Base-by-base conservation (phyloP, 2,329 filamentous ascomycete species). In the Colletotrichum lindemuthianum region DNA sequence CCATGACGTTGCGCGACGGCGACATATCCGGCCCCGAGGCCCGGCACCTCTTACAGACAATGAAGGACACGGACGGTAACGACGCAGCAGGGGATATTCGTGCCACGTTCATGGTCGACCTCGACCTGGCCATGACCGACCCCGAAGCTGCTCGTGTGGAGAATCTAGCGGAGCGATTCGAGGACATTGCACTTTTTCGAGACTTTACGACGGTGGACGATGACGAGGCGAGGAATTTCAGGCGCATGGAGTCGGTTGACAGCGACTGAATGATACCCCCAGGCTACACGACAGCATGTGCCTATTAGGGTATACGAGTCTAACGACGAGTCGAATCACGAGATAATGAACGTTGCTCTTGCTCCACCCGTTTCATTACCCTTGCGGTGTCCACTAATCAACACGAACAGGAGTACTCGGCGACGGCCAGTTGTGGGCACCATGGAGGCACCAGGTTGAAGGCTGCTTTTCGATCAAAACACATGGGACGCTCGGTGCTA, bases 31-130 rank as follows among this genome's bases (percentile, higher is more conserved):
- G 65, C 2, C 47, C 11, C 2, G 71, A 74, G 12, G 76, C 77
- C 0, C 70, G 71, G n/a, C 61, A 60, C 3, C 71, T 79, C 32
- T 68, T 78, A 52, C 51, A 63, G 4, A 68, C 75, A 6, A 69
- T 79, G 8, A 71, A 71, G 24, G 69, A 70, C 11, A 68, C 69
- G 2, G 70, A 69, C 3, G 59, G 72, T 10, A 65, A 61, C 3
- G 45, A 60, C 2, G 59, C 69, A 3, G 58, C 69, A 6, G 71
- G 69, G 0, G 67, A 70, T 3, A 72, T 79, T 8, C 69, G 74
- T 2, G 77, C 73, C 4, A 74, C 75, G 0, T 76, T 80, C 59
- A 76, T 79, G 75, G 69, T 71, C 3, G 77, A 80, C 55, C 66
- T 78, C 50, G 70, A 75, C 13, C 63, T 78, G n/a, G 76, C 75